Evolutionary conservation across 352 stramenopile genomes (phyloP).

Genomic region (Phytophthora sp.): DNA sequence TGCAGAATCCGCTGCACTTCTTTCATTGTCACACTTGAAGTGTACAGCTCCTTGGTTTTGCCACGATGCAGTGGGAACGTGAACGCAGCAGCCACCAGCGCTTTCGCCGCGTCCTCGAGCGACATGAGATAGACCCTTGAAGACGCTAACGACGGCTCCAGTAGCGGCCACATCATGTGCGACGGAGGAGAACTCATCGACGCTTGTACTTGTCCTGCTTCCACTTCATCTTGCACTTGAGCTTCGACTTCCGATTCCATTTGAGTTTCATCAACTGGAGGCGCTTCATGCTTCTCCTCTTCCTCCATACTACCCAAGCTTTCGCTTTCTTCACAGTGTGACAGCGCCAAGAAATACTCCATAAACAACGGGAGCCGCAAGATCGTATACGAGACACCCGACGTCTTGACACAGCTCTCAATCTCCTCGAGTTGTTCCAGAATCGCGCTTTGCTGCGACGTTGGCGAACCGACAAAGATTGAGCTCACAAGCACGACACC

Average conservation of each 20-base stretch:
- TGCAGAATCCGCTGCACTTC: constrained; percentile 54
- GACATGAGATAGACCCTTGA: constrained; percentile 61
- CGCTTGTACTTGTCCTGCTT: constrained; percentile 9
- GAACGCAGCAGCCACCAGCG: constrained; percentile 51
- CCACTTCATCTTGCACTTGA: constrained; percentile 17
- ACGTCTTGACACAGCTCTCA: constrained; percentile 64
- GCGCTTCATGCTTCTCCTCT: constrained; percentile 38
- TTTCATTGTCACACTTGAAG: constrained; percentile 45
- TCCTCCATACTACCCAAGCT: constrained; percentile 26
- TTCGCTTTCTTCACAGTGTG: constrained; percentile 27
- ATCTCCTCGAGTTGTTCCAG: constrained; percentile 70
- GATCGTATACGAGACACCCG: constrained; percentile 64
- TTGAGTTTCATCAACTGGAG: constrained; percentile 4
- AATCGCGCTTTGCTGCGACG: constrained; percentile 33
- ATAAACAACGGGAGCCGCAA: constrained; percentile 78
- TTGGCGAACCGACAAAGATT: constrained; percentile 57
- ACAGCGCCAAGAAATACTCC: constrained; percentile 78
- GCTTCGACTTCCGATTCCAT: constrained; percentile 12
- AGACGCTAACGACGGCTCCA: constrained; percentile 48
- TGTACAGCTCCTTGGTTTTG: constrained; percentile 56
- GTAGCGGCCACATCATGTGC: constrained; percentile 48
- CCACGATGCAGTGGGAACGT: constrained; percentile 65
- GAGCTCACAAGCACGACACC: constrained; percentile 78
- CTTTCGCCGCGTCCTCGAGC: constrained; percentile 62
- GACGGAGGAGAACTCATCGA: constrained; percentile 26